Conservation (phyloP, 345 rosid genomes). For the Camelina hispida region DNA sequence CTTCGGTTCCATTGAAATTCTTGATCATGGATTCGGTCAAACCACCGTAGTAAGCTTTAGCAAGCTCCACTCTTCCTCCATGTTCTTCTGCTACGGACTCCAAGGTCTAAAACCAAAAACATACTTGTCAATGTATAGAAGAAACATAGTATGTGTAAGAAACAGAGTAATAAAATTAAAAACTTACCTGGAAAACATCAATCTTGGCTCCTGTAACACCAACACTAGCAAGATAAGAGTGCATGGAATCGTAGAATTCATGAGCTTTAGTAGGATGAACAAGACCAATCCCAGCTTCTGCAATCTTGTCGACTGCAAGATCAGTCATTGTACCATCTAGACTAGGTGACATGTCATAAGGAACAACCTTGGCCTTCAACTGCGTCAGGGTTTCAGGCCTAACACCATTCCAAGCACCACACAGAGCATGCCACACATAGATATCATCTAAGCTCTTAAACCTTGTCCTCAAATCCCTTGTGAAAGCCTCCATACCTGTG, state of each 20-base stretch:
- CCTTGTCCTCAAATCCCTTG: conserved; percentile 62
- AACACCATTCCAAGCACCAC: conserved; percentile 95
- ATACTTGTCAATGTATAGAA: background rate
- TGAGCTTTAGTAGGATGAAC: conserved; percentile 70
- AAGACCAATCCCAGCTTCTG: conserved; percentile 81
- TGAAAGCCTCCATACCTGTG: conserved; percentile 65
- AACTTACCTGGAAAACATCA: conserved; percentile 83
- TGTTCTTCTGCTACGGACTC: conserved; percentile 75
- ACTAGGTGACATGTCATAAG: conserved; percentile 59
- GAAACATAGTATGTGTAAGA: background rate
- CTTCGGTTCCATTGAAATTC: conserved; percentile 78
- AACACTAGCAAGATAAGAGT: conserved; percentile 67
- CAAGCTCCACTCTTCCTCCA: conserved; percentile 86
- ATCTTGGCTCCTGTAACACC: conserved; percentile 84
- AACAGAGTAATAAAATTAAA: background rate
- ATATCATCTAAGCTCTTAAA: conserved; percentile 72
- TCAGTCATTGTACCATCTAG: conserved; percentile 69
- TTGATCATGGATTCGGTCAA: conserved; percentile 64
- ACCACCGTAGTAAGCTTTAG: conserved; percentile 70
- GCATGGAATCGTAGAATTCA: conserved; percentile 80
- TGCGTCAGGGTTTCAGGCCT: conserved; percentile 58
- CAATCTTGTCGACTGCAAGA: conserved; percentile 76
- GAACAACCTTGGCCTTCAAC: conserved; percentile 55
- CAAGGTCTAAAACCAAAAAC: conserved; percentile 53
- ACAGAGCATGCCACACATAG: conserved; percentile 80